phyloP scores from a whole-genome alignment of 1,284 basidiomycete species.

The Ceratobasidium papillatum region DNA sequence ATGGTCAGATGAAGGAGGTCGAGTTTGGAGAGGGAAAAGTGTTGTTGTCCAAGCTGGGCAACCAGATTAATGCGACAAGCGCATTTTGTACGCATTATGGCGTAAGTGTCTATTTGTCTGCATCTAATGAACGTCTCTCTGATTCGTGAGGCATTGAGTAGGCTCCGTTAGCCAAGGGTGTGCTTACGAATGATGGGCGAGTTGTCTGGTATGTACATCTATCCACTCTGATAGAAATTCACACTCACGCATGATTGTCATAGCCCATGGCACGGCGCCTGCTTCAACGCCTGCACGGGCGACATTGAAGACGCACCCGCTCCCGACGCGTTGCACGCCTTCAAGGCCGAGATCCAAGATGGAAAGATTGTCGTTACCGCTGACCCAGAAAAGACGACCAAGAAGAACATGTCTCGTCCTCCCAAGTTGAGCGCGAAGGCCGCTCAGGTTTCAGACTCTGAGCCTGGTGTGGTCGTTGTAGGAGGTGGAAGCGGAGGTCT shows the following conservation, averaged over 20 bases:
- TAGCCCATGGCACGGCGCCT: slow-evolving; percentile 93
- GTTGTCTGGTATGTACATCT: slow-evolving; percentile 38
- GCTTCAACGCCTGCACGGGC: slow-evolving; percentile 85
- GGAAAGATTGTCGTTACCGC: slow-evolving; percentile 87
- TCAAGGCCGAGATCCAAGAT: slow-evolving; percentile 73
- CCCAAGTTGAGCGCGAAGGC: slow-evolving; percentile 50
- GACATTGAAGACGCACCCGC: slow-evolving; percentile 93
- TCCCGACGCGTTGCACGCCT: slow-evolving; percentile 83
- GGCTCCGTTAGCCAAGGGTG: slow-evolving; percentile 75
- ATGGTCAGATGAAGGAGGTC: slow-evolving; percentile 89
- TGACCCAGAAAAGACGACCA: slow-evolving; percentile 70
- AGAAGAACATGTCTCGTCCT: slow-evolving; percentile 70
- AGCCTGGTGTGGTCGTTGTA: slow-evolving; percentile 81
- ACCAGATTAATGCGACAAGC: slow-evolving; percentile 79
- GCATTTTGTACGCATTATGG: slow-evolving; percentile 92
- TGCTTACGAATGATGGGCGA: slow-evolving; percentile 75
- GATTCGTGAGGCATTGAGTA: background rate
- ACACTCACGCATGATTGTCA: background rate
- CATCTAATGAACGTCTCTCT: slow-evolving; percentile 1
- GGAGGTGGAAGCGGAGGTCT: slow-evolving; percentile 88
- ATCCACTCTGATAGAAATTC: background rate
- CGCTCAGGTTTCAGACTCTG: slow-evolving; percentile 54
- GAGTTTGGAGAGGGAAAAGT: slow-evolving; percentile 81
- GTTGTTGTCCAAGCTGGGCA: slow-evolving; percentile 78
- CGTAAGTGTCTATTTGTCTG: slow-evolving; percentile 49